Base-by-base conservation (phyloP, 352 stramenopile species). In the Globisporangium mamillatum region DNA sequence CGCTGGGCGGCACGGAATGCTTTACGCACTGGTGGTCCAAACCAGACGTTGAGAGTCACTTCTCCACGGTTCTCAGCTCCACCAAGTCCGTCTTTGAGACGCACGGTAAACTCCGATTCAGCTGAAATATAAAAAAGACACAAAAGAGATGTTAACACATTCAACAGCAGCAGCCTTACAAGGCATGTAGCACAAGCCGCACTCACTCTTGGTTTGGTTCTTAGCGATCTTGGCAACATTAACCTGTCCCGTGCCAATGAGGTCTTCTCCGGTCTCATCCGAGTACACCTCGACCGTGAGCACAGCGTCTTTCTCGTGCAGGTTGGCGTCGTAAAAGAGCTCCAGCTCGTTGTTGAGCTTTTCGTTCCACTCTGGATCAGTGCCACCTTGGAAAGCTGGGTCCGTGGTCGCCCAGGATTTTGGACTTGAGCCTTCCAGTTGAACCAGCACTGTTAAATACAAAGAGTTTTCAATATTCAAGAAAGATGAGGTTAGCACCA, bases 311-410 rank as follows among this genome's bases (percentile, higher is more conserved):
- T 91, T 85, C n/a, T 75, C 73, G 50, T 82, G 76, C 34, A 76
- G 34, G 53, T 60, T 78, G 54, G 79, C 83, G 63, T 94, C 84
- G 68, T 86, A 94, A 68, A 86, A 93, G 41, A 94, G 79, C 72
- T 94, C 87, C n/a, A 94, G 63, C 68, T 93, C 83, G 67, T 89
- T 89, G 79, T 92, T 93, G 24, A 78, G 71, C 56, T 75, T 54
- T 52, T 93, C 83, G 25, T 70, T 75, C 87, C 87, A 94, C 34
- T 92, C 80, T 2, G 87, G 83, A 46, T 75, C 83, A 10, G 76
- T 79, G 25, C 83, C 83, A 36, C 86, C 81, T 55, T 86, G 74
- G 58, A 86, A 86, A 25, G 77, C 79, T 4, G 86, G 86, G 68
- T 94, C 86, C 8, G 86, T 94, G 9, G 75, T 82, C 0, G 75